A percentile compares a stretch with the other conserved stretches of the same genome.
phyloP scores from a whole-genome alignment of 2,329 filamentous ascomycete genomes.

The Gaeumannomyces sp. region DNA sequence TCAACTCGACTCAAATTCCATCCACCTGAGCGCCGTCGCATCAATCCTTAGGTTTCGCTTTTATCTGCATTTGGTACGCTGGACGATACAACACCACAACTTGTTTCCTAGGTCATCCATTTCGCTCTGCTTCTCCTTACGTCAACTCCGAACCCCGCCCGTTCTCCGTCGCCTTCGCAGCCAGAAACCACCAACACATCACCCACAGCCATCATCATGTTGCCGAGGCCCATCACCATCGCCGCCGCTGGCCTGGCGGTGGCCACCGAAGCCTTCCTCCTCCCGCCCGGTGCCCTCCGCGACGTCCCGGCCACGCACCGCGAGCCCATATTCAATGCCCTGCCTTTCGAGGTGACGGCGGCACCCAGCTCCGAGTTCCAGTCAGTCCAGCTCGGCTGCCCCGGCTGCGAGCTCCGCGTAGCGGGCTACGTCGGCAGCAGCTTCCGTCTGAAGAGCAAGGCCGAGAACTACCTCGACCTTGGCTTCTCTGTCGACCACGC shows the following conservation, averaged over 20 bases:
- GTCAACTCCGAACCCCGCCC: not conserved
- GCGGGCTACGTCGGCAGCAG: constrained; percentile 21
- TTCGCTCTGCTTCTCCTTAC: not conserved
- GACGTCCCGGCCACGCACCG: constrained; percentile 28
- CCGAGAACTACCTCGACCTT: constrained; percentile 40
- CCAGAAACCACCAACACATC: not conserved
- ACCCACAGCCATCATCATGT: not conserved
- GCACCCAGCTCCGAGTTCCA: constrained; percentile 28
- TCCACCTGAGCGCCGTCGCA: not conserved
- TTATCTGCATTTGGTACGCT: constrained; percentile 4
- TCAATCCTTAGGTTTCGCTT: not conserved
- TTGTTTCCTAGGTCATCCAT: not conserved
- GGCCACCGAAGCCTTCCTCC: constrained; percentile 39
- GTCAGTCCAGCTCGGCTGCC: constrained; percentile 44
- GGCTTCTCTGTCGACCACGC: constrained; percentile 47
- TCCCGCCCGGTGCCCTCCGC: constrained; percentile 43
- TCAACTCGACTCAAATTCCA: not conserved
- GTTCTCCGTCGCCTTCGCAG: not conserved
- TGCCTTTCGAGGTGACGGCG: constrained; percentile 26
- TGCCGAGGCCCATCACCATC: constrained; percentile 29
- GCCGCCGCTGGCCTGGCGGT: constrained; percentile 32
- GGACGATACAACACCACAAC: not conserved
- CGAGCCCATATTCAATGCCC: constrained; percentile 28
- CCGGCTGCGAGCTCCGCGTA: constrained; percentile 41
- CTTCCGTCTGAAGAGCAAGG: constrained; percentile 16